Evolutionary conservation across 163 green algal species (phyloP).

Genomic region (Chlamydomonas reinhardtii): DNA sequence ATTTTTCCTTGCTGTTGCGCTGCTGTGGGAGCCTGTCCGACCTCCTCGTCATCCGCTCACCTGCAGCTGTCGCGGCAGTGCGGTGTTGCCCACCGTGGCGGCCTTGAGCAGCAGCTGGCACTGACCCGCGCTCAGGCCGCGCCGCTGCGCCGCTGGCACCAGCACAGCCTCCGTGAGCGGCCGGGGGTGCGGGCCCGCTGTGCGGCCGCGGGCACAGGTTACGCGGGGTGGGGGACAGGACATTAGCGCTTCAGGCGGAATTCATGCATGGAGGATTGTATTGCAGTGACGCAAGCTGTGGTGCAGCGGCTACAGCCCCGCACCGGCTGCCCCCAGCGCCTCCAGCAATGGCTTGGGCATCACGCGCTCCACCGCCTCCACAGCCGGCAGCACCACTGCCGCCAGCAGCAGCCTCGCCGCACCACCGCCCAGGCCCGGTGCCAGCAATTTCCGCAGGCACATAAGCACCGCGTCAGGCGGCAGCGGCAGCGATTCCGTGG

Average conservation of each 20-base stretch:
- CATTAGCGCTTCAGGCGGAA: no score
- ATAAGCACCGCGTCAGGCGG: conserved; percentile 6
- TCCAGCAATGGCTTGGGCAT: conserved; percentile 25
- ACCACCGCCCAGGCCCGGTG: conserved; percentile 19
- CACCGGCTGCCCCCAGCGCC: conserved; percentile 11
- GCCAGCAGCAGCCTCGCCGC: conserved; percentile 24
- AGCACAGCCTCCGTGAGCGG: conserved; percentile 17
- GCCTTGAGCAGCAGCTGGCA: conserved; percentile 23
- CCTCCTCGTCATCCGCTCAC: neutral
- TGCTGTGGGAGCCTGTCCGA: no score
- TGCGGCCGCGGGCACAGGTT: neutral
- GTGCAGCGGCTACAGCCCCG: no score
- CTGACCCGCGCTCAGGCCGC: conserved; percentile 3
- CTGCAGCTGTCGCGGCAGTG: conserved; percentile 15
- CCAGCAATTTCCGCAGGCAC: conserved; percentile 1
- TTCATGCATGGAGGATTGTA: no score
- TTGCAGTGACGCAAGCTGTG: no score
- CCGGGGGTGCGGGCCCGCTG: conserved; percentile 14
- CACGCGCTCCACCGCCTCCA: conserved; percentile 28
- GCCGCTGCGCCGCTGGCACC: neutral
- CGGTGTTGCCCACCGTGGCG: neutral
- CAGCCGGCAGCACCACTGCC: conserved; percentile 12
- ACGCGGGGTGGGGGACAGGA: no score
- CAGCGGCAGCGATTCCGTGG: neutral
- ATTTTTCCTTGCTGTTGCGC: no score